Conservation (phyloP, 2,329 filamentous ascomycete genomes). For the Fusarium subglutinans region DNA sequence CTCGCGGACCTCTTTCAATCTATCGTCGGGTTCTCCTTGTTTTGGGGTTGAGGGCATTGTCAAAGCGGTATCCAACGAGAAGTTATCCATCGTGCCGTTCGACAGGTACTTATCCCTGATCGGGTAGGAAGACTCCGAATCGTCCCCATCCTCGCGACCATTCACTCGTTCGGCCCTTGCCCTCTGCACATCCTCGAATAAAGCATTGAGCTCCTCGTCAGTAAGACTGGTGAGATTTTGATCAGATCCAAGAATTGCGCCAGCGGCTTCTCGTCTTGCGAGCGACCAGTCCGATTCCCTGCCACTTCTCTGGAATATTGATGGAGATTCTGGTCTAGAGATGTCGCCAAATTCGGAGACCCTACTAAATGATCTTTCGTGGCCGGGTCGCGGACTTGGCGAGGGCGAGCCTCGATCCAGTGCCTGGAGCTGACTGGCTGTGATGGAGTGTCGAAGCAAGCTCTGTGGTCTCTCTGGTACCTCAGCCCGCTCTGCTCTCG, state of each 20-base stretch:
- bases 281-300: constrained; percentile 95
- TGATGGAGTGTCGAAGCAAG: constrained; percentile 83
- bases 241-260: constrained; percentile 87
- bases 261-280: constrained; percentile 91
- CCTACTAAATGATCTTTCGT: constrained; percentile 84
- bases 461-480: constrained; percentile 68
- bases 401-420: constrained; percentile 67
- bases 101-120: constrained; percentile 95
- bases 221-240: constrained; percentile 90
- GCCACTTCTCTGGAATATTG: constrained; percentile 69
- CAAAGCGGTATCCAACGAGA: constrained; percentile 91
- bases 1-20: constrained; percentile 77
- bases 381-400: constrained; percentile 71
- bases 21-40: constrained; percentile 78
- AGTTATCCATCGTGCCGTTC: constrained; percentile 93
- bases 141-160: constrained; percentile 82
- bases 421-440: constrained; percentile 67
- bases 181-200: constrained; percentile 94
- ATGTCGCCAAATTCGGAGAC: constrained; percentile 78
- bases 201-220: constrained; percentile 90
- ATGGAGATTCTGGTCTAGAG: constrained; percentile 82
- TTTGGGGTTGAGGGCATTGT: constrained; percentile 95
- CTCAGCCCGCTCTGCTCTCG: constrained; percentile 88
- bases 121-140: constrained; percentile 91
- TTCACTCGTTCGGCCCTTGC: constrained; percentile 80